Percentiles rank a stretch among this genome's conserved stretches.
Evolutionary conservation across 306 rosid genomes (phyloP).

Genomic region (Chamaecrista fasciculata): DNA sequence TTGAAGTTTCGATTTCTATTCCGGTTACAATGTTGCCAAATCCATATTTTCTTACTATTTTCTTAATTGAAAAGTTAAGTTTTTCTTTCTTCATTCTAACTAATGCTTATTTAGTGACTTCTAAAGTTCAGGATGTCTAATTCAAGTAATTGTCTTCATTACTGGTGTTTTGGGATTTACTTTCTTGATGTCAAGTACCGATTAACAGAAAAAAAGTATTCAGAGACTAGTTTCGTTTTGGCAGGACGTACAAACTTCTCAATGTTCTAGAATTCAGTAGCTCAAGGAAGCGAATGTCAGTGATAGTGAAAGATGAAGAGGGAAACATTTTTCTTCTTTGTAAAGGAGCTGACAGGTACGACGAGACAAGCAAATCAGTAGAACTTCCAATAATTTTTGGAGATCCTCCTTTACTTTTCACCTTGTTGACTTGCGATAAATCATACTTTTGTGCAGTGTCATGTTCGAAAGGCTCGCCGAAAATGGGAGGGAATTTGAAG

Average conservation of each 20-base stretch:
- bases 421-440: background rate
- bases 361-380: background rate
- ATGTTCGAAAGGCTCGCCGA: constrained; percentile 62
- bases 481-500: constrained; percentile 52
- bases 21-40: background rate
- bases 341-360: constrained; percentile 15
- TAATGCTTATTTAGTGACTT: background rate
- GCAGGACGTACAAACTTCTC: constrained; percentile 6
- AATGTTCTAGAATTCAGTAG: constrained; percentile 11
- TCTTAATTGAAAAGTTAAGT: background rate
- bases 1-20: background rate
- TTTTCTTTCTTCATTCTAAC: background rate
- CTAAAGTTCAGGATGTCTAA: background rate
- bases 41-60: background rate
- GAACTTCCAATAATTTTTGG: background rate
- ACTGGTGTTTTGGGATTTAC: background rate
- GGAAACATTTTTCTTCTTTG: constrained; percentile 10
- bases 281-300: constrained; percentile 18
- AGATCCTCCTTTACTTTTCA: background rate
- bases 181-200: background rate
- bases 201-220: background rate
- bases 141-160: background rate
- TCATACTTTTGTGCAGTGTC: constrained; percentile 45
- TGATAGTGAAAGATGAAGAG: background rate
- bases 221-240: background rate